Conservation (phyloP, 352 stramenopile genomes). For the Globisporangium okanoganense region DNA sequence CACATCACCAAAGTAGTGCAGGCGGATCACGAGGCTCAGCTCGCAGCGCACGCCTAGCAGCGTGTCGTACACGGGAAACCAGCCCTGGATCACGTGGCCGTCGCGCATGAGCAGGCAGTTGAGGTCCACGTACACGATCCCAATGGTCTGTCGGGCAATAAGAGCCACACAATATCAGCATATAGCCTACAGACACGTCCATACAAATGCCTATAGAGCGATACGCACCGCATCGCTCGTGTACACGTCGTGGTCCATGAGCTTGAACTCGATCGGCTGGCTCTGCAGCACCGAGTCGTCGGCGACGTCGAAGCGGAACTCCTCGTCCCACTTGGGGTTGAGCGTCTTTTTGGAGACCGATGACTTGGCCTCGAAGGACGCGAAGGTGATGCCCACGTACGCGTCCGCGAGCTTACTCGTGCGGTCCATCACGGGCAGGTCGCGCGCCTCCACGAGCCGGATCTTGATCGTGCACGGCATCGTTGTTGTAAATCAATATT, state of each 20-base stretch:
- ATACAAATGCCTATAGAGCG: too few relatives aligned
- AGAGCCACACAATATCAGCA: background rate
- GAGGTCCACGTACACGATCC: constrained; percentile 97
- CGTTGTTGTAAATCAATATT: too few relatives aligned
- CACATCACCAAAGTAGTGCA: constrained; percentile 96
- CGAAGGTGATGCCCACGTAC: constrained; percentile 88
- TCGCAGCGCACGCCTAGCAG: constrained; percentile 94
- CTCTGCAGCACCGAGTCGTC: constrained; percentile 98
- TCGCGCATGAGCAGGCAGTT: constrained; percentile 97
- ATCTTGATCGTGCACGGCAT: constrained; percentile 93
- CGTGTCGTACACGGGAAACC: constrained; percentile 98
- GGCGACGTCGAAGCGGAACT: constrained; percentile 98
- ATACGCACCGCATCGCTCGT: constrained; percentile 76
- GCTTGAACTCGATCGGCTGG: constrained; percentile 97
- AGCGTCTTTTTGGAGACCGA: constrained; percentile 90
- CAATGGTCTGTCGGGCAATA: constrained; percentile 72
- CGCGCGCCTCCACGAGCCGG: constrained; percentile 83
- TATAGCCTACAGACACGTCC: too few relatives aligned
- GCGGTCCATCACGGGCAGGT: constrained; percentile 85
- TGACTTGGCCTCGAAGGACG: constrained; percentile 86
- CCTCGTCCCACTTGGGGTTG: constrained; percentile 97
- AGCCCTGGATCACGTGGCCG: constrained; percentile 92
- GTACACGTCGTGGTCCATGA: constrained; percentile 95
- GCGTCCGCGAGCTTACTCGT: constrained; percentile 78
- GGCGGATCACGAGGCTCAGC: constrained; percentile 93